Evolutionary conservation across 768 basidiomycete genomes (phyloP), one percentile per base, ranked within the genome.

Genomic region (Lentinula edodes): DNA sequence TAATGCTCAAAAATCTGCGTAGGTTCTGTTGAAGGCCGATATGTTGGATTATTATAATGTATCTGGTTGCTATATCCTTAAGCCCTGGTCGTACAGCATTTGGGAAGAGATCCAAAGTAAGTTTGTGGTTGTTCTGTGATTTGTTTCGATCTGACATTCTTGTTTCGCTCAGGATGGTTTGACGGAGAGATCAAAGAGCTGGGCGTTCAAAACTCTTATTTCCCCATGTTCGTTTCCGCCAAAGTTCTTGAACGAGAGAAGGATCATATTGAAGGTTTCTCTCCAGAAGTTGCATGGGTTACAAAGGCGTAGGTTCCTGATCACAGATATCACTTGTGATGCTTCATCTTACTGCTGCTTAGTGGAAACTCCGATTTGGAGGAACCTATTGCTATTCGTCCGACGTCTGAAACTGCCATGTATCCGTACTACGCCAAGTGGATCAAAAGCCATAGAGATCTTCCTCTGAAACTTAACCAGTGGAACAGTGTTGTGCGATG

Each of bases 201-300:
- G 70, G 97, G 89, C 51, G 96, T 98, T 16, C 92, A 97, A 73
- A 98, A 98, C 72, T 88, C 93, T 4, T 99, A 98, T 71, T 99
- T 99, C 83, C 97, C 97, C 3, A 98, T 99, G 93, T 98, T 98
- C 68, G 91, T 99, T 38, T 95, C 95, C 0, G 74, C 83, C 61
- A 93, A 91, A 61, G 91, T 95, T 28, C 83, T 99, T 61, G 95
- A 99, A 74, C 84, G 91, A 58, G 97, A 99, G 75, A 98, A 98
- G 78, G 88, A 98, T 68, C 97, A 99, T 72, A 93, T 99, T 62
- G 97, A 98, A 73, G 97, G 97, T 2, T 99, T 99, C 78, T 96
- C 96, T 61, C 95, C 97, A 3, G 97, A 99, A 75, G 97, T 99
- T 38, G 97, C 97, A n/a, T 99, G 97, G 97, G 97, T 99, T 61